These are phyloP conservation scores for Rhodotorula diobovata DNA, from an alignment of 768 basidiomycete genomes.

Conservation along the genomic window DNA sequence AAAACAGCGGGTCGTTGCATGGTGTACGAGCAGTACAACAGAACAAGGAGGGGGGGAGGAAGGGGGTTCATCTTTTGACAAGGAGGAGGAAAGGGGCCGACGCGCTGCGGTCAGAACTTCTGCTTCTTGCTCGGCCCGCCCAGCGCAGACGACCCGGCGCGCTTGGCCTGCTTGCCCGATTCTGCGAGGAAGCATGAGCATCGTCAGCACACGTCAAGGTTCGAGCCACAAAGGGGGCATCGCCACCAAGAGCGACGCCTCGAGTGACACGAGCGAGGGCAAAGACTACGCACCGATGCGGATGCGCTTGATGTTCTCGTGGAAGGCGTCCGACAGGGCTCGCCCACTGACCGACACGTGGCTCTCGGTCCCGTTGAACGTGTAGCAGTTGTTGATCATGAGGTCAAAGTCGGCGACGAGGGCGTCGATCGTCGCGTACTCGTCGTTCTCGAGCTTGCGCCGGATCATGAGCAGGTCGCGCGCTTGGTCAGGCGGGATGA, in stretches of 20 bases:
- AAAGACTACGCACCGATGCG: conserved; percentile 14
- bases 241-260: neutral
- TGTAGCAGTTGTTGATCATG: conserved; percentile 82
- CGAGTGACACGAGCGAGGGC: neutral
- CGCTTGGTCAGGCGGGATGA: conserved; percentile 78
- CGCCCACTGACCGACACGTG: conserved; percentile 25
- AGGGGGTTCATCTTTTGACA: no score
- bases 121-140: conserved; percentile 28
- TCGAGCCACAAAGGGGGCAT: no score
- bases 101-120: conserved; percentile 4
- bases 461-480: conserved; percentile 80
- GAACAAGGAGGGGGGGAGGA: neutral
- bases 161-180: conserved; percentile 20
- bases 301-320: conserved; percentile 21
- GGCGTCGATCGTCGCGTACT: conserved; percentile 69
- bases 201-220: neutral
- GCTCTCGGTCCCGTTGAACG: conserved; percentile 65
- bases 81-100: neutral
- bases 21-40: neutral
- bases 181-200: neutral
- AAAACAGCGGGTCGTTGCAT: no score
- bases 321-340: conserved; percentile 28
- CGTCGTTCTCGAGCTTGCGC: conserved; percentile 72
- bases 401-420: conserved; percentile 80
- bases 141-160: conserved; percentile 14